Percentiles rank a stretch among this genome's conserved stretches.
Evolutionary conservation across 169 alveolate genomes (phyloP).

Genomic region (Plasmodium gonderi): DNA sequence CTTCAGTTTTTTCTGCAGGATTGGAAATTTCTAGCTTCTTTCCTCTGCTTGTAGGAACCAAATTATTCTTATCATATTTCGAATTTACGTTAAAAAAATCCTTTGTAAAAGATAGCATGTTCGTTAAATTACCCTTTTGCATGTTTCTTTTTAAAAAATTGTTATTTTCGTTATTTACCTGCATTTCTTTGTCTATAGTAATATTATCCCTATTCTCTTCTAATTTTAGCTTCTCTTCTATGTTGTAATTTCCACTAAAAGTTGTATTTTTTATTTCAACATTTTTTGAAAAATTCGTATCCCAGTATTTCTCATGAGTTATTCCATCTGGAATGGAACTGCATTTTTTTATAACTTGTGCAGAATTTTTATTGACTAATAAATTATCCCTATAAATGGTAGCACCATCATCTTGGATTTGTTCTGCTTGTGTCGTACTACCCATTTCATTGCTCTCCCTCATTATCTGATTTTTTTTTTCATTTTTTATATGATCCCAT

Average conservation of each 20-base stretch:
- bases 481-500: too few species aligned
- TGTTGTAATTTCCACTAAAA: not conserved
- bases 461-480: too few species aligned
- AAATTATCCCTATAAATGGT: too few species aligned
- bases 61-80: not conserved
- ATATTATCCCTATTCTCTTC: not conserved
- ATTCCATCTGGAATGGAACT: too few species aligned
- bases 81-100: not conserved
- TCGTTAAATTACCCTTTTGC: not conserved
- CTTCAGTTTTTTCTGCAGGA: not conserved
- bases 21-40: not conserved
- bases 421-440: too few species aligned
- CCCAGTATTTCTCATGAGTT: too few species aligned
- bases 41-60: not conserved
- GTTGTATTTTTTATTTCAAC: too few species aligned
- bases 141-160: not conserved
- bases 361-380: too few species aligned
- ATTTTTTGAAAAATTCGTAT: too few species aligned
- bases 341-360: too few species aligned
- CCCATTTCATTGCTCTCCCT: too few species aligned
- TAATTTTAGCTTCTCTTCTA: not conserved
- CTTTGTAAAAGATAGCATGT: not conserved
- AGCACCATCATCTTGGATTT: too few species aligned
- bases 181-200: not conserved
- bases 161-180: not conserved